Base-by-base conservation (phyloP, 805 yeast species). In the Myxozyma kluyveri region DNA sequence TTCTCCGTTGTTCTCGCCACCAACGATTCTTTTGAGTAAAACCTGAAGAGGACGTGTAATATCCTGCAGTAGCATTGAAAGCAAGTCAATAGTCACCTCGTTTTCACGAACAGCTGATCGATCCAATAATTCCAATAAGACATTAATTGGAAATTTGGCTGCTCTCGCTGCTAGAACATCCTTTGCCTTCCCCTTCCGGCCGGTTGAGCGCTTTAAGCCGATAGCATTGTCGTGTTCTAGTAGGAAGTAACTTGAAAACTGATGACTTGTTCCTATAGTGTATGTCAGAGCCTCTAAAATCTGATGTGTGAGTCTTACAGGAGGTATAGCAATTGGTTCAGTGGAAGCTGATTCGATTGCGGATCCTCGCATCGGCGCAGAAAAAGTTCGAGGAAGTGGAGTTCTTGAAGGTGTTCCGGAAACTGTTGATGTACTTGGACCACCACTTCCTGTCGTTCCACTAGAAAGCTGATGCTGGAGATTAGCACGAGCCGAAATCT, bases 21-120 rank as follows among this genome's bases (percentile, higher is more conserved):
- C 46, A 54, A 19, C 26, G n/a, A 23, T 26, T 32, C 31, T 69
- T 70, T 44, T 76, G 74, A 43, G 78, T 51, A 86, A 71, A 0
- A 80, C 72, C 24, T 74, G 74, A 42, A 89, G 71, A 2, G 95
- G 89, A 56, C 85, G 75, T 0, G 96, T 86, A 2, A 90, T 81
- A 43, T 84, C 78, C 62, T 86, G 93, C 29, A 89, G 72, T 17
- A 88, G 80, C 52, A 86, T 74, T 0, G 96, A 84, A 24, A 89
- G 68, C 21, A 82, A 67, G 64, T 89, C 96, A 82, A 90, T 79
- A 57, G 88, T 72, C 4, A 81, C 79, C 4, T 84, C 80, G 64
- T 86, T 95, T 47, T 84, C 86, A 22, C 79, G 78, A 46, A 88
- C 78, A n/a, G 82, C 65, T 5, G 77, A 75, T 49, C 81, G 79